Evolutionary conservation across 2,329 filamentous ascomycete species (phyloP).

Genomic region (Raffaelea deltoideospora): DNA sequence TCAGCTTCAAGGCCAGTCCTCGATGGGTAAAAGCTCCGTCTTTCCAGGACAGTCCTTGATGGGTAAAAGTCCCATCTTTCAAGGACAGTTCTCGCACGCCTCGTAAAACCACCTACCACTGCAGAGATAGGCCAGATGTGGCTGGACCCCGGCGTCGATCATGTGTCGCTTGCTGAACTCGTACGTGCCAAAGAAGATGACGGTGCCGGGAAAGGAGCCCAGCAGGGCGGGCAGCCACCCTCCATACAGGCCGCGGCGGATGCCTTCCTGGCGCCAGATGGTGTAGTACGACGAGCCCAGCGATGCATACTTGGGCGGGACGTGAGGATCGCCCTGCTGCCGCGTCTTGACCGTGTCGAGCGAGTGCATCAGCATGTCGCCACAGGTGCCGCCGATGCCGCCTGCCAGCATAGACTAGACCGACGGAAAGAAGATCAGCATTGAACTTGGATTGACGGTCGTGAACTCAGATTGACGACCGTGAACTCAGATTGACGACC

Average conservation of each 20-base stretch:
- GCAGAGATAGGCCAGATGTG: slow-evolving; percentile 71
- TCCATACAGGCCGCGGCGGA: slow-evolving; percentile 74
- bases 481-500: too few species aligned
- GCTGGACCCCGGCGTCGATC: slow-evolving; percentile 69
- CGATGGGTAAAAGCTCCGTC: too few species aligned
- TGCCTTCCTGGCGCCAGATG: slow-evolving; percentile 83
- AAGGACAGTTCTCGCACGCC: too few species aligned
- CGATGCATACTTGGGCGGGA: slow-evolving; percentile 84
- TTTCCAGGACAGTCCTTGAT: too few species aligned
- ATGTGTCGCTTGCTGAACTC: slow-evolving; percentile 86
- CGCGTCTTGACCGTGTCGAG: slow-evolving; percentile 96
- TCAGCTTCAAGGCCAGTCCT: too few species aligned
- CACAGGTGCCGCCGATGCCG: slow-evolving; percentile 79
- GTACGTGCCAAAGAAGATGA: slow-evolving; percentile 92
- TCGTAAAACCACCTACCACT: slow-evolving; percentile 47
- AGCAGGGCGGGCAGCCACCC: slow-evolving; percentile 85
- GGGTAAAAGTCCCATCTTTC: too few species aligned
- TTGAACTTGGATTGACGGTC: too few species aligned
- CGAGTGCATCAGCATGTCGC: slow-evolving; percentile 97
- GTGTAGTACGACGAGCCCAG: slow-evolving; percentile 83
- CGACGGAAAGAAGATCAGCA: slow-evolving; percentile 1
- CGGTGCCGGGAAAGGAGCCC: slow-evolving; percentile 84
- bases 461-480: too few species aligned
- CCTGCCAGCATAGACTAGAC: slow-evolving; percentile 83
- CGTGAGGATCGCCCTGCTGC: slow-evolving; percentile 88